A percentile compares a stretch with the other conserved stretches of the same genome.
phyloP scores from a whole-genome alignment of 75 land plant species.

The Selaginella moellendorffii region DNA sequence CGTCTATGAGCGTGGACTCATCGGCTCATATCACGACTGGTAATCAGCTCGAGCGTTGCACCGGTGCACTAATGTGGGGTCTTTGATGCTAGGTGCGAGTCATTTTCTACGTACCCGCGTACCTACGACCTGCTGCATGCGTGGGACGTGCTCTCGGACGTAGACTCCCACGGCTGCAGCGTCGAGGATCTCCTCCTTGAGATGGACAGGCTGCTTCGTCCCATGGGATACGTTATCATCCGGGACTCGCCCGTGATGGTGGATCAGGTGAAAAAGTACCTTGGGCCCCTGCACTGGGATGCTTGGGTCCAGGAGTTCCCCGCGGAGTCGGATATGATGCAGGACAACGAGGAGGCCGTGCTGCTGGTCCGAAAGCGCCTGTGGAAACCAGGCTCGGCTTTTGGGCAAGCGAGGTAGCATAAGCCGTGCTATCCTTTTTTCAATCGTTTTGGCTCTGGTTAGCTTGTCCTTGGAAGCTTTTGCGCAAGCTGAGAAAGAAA shows the following conservation, averaged over 20 bases:
- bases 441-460: no score
- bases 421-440: no score
- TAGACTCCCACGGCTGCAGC: constrained; percentile 53
- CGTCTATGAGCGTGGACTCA: constrained; percentile 70
- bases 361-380: constrained; percentile 59
- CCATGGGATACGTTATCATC: constrained; percentile 54
- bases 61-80: not conserved
- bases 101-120: constrained; percentile 88
- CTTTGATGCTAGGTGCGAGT: constrained; percentile 64
- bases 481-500: no score
- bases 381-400: no score
- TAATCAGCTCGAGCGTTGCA: constrained; percentile 23
- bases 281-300: constrained; percentile 55
- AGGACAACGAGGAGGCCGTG: constrained; percentile 36
- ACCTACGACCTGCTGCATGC: constrained; percentile 92
- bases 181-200: constrained; percentile 54
- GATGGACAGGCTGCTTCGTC: constrained; percentile 66
- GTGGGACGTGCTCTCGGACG: constrained; percentile 58
- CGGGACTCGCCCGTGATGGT: constrained; percentile 34
- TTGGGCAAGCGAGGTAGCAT: no score
- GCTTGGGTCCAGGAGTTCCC: constrained; percentile 33
- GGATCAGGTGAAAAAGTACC: constrained; percentile 37
- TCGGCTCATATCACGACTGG: constrained; percentile 75
- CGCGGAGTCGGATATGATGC: constrained; percentile 16
- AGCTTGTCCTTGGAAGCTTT: no score